These are phyloP conservation scores for Pelargonium nanum DNA, from an alignment of 345 rosid species.

Conservation along the genomic window DNA sequence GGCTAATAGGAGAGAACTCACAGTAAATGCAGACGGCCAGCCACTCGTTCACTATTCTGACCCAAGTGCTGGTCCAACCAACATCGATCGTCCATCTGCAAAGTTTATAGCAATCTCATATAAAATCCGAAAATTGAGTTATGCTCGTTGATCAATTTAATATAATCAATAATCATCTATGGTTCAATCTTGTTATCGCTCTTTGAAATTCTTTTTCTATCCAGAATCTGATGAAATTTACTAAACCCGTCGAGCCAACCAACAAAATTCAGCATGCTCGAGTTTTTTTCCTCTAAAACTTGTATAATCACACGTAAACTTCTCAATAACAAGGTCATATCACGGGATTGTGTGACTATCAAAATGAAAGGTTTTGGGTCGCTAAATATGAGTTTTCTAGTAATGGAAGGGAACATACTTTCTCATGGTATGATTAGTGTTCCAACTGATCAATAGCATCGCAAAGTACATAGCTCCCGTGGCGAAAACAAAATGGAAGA, in stretches of 20 bases:
- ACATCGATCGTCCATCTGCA: slow-evolving; percentile 96
- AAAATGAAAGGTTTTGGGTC: too few species aligned
- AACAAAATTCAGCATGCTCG: neutral
- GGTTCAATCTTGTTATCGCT: neutral
- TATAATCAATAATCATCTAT: too few species aligned
- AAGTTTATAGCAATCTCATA: neutral
- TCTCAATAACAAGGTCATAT: neutral
- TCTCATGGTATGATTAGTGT: slow-evolving; percentile 69
- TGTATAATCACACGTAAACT: neutral
- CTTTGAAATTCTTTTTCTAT: too few species aligned
- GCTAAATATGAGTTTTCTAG: too few species aligned
- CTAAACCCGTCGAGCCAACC: too few species aligned
- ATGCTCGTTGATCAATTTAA: too few species aligned
- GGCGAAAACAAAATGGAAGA: slow-evolving; percentile 95
- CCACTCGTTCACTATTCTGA: slow-evolving; percentile 84
- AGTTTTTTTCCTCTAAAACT: neutral
- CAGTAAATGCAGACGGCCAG: slow-evolving; percentile 83
- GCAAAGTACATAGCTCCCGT: slow-evolving; percentile 97
- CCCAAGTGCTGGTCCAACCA: slow-evolving; percentile 99
- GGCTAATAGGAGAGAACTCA: slow-evolving; percentile 23
- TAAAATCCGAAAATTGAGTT: too few species aligned
- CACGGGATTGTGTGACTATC: neutral
- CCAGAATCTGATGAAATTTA: too few species aligned
- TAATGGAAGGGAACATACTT: slow-evolving; percentile 30
- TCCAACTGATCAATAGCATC: slow-evolving; percentile 91